Conservation (phyloP, 2,329 filamentous ascomycete genomes). For the Verticillium longisporum region DNA sequence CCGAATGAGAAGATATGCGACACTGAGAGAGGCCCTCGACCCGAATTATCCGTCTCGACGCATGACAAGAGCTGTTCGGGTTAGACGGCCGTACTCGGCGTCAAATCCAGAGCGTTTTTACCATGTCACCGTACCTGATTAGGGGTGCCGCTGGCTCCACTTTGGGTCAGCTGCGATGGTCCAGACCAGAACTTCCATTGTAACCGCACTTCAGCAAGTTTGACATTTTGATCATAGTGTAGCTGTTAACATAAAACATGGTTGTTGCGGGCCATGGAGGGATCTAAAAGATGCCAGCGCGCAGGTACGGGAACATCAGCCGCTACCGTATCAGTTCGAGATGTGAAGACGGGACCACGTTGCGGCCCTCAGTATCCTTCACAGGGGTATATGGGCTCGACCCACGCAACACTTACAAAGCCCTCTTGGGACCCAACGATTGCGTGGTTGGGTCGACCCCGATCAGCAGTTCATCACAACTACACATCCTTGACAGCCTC, state of each 20-base stretch:
- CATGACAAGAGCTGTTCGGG: too few species aligned
- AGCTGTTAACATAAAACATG: not conserved
- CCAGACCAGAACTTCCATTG: too few species aligned
- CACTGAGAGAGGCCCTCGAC: too few species aligned
- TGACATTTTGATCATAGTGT: not conserved
- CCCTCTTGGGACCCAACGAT: constrained; percentile 2
- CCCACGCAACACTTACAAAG: constrained; percentile 5
- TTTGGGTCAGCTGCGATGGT: too few species aligned
- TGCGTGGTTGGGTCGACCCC: too few species aligned
- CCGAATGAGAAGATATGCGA: too few species aligned
- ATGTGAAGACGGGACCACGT: not conserved
- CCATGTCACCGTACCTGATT: too few species aligned
- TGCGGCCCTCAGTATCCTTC: not conserved
- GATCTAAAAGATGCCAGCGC: not conserved
- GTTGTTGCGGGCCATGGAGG: not conserved
- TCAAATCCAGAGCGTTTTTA: too few species aligned
- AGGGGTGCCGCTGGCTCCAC: too few species aligned
- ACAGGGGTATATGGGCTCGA: constrained; percentile 5
- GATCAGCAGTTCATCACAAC: not conserved
- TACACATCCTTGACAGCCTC: constrained; percentile 41
- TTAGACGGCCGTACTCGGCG: too few species aligned
- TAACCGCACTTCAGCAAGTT: too few species aligned
- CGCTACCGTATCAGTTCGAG: not conserved
- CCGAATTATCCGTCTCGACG: too few species aligned
- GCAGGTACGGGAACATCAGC: not conserved